These are phyloP conservation scores for Coniochaeta sp. DNA, from an alignment of 2,329 filamentous ascomycete species.

Conservation along the genomic window DNA sequence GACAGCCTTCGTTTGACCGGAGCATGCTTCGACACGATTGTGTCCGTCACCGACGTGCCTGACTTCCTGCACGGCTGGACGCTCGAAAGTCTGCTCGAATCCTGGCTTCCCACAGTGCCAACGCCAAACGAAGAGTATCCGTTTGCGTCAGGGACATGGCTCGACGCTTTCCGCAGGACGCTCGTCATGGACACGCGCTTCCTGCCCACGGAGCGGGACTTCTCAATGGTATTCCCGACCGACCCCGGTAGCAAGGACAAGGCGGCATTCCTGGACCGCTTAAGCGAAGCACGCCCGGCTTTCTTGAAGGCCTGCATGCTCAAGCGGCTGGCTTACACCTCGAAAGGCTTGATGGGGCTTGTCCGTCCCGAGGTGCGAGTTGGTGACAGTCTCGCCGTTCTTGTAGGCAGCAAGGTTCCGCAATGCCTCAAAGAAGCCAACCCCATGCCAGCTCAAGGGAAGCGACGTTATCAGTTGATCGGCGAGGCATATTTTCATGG, in stretches of 20 bases:
- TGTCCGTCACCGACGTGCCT: background rate
- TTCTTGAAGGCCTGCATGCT: background rate
- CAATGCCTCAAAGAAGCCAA: background rate
- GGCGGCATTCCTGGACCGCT: background rate
- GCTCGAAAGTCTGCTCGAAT: background rate
- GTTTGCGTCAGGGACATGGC: background rate
- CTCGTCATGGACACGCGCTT: background rate
- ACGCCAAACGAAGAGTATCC: background rate
- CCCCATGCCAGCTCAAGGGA: background rate
- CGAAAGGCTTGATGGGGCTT: background rate
- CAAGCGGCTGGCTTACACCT: slow-evolving; percentile 2
- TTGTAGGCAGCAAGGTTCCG: background rate
- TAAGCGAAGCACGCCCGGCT: background rate
- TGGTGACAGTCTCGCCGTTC: background rate
- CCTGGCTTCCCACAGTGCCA: background rate
- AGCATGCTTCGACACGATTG: slow-evolving; percentile 1
- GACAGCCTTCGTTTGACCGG: background rate
- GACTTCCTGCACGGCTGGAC: background rate
- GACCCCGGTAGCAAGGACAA: background rate
- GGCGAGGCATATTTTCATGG: slow-evolving; percentile 3
- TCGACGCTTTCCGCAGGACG: background rate
- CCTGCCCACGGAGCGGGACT: background rate
- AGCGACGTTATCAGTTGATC: background rate
- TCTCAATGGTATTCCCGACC: background rate
- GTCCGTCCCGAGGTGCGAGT: background rate